A percentile compares a stretch with the other conserved stretches of the same genome.
These are phyloP conservation scores for Auriscalpium orientale DNA, from an alignment of 768 basidiomycete genomes.

Conservation along the genomic window DNA sequence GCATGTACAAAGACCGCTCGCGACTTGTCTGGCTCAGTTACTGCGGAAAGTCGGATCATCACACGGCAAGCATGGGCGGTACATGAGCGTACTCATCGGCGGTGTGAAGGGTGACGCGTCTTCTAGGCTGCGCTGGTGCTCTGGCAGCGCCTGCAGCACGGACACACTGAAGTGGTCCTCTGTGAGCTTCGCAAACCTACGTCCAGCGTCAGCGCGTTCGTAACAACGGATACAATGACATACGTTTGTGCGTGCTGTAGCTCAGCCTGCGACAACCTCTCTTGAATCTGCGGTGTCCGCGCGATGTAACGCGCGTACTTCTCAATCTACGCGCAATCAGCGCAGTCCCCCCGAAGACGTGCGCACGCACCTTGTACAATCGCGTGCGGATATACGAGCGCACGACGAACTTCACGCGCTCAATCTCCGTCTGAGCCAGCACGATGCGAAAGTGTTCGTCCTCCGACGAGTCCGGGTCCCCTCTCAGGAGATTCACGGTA, in stretches of 20 bases:
- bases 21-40: conserved; percentile 68
- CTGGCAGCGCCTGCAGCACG: conserved; percentile 78
- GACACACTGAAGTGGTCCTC: conserved; percentile 75
- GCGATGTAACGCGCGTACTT: conserved; percentile 77
- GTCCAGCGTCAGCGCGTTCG: neutral
- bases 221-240: conserved; percentile 11
- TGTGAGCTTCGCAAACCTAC: conserved; percentile 66
- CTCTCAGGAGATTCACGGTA: conserved; percentile 65
- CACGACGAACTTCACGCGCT: conserved; percentile 88
- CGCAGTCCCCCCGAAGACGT: neutral
- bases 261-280: conserved; percentile 76
- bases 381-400: conserved; percentile 84
- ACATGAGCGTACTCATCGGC: conserved; percentile 52
- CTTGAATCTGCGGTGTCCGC: conserved; percentile 62
- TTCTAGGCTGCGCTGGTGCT: conserved; percentile 67
- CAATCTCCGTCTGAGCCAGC: conserved; percentile 91
- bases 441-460: conserved; percentile 91
- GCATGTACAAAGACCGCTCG: conserved; percentile 81
- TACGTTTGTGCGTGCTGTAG: conserved; percentile 73
- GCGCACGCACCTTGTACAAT: conserved; percentile 61
- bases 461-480: conserved; percentile 79
- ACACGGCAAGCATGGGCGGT: neutral
- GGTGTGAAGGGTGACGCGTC: conserved; percentile 65
- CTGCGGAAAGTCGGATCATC: conserved; percentile 29
- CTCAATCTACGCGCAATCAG: conserved; percentile 57